phyloP scores from a whole-genome alignment of 164 flowering plant genomes.

The Annona cherimola region DNA sequence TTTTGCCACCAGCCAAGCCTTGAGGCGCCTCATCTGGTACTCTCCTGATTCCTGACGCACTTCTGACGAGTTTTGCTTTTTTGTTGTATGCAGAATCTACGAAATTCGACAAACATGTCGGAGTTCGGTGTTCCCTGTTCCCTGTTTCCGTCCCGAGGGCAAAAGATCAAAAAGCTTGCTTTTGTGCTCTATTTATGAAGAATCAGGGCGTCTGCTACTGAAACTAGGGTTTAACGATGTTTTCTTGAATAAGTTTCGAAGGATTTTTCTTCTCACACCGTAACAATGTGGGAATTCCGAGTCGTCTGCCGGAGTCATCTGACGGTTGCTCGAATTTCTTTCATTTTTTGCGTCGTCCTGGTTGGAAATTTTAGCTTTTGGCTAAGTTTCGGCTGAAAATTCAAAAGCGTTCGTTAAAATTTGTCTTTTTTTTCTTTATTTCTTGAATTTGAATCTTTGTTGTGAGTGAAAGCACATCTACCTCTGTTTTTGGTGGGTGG shows the following conservation, averaged over 20 bases:
- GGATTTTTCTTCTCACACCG: neutral
- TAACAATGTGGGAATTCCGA: neutral
- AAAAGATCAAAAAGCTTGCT: too few species aligned
- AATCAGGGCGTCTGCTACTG: neutral
- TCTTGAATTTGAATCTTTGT: neutral
- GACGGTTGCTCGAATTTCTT: neutral
- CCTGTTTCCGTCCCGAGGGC: too few species aligned
- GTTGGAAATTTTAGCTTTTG: neutral
- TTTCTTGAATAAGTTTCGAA: neutral
- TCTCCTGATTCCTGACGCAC: neutral
- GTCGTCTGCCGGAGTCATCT: neutral
- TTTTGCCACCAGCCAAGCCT: neutral
- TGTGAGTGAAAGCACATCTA: too few species aligned
- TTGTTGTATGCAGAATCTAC: too few species aligned
- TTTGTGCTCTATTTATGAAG: neutral
- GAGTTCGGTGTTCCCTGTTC: too few species aligned
- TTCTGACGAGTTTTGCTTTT: too few species aligned
- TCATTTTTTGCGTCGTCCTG: neutral
- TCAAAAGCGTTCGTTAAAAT: neutral
- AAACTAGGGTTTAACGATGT: neutral
- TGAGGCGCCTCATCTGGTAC: neutral
- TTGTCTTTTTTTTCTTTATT: too few species aligned
- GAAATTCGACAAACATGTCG: too few species aligned
- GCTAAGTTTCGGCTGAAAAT: neutral
- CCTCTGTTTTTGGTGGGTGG: neutral